phyloP scores from a whole-genome alignment of 2,329 filamentous ascomycete genomes.

The Cladosporium halotolerans region DNA sequence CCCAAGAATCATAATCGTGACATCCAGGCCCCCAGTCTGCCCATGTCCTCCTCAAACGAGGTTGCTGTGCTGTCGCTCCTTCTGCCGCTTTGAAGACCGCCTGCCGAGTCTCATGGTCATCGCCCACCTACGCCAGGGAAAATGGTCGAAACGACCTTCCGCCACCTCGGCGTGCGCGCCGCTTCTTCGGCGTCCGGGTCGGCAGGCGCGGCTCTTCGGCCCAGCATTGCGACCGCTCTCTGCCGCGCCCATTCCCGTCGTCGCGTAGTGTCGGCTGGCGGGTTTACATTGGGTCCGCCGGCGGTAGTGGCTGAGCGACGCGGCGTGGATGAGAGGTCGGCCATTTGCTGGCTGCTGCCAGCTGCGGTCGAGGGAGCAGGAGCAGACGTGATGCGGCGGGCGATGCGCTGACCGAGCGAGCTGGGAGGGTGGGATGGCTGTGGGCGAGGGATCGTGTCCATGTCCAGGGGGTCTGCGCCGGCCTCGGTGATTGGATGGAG shows the following conservation, averaged over 20 bases:
- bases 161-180: slow-evolving; percentile 21
- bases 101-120: not conserved
- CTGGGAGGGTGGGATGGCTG: slow-evolving; percentile 9
- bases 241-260: slow-evolving; percentile 42
- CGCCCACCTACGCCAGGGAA: slow-evolving; percentile 21
- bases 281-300: slow-evolving; percentile 15
- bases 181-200: slow-evolving; percentile 27
- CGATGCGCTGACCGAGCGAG: slow-evolving; percentile 5
- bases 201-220: slow-evolving; percentile 20
- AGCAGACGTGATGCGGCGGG: slow-evolving; percentile 8
- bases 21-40: too few relatives aligned
- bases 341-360: slow-evolving; percentile 17
- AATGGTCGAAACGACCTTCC: slow-evolving; percentile 24
- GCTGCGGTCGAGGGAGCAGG: not conserved
- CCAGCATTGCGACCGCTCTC: slow-evolving; percentile 39
- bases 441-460: slow-evolving; percentile 7
- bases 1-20: too few relatives aligned
- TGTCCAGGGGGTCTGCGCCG: not conserved
- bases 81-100: too few relatives aligned
- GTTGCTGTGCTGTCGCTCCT: too few relatives aligned
- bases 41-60: too few relatives aligned
- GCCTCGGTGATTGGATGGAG: not conserved
- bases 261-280: slow-evolving; percentile 14
- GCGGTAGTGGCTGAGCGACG: slow-evolving; percentile 9
- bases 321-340: slow-evolving; percentile 12